These are phyloP conservation scores for Annulohypoxylon bovei DNA, from an alignment of 495 filamentous ascomycete species.

Conservation along the genomic window DNA sequence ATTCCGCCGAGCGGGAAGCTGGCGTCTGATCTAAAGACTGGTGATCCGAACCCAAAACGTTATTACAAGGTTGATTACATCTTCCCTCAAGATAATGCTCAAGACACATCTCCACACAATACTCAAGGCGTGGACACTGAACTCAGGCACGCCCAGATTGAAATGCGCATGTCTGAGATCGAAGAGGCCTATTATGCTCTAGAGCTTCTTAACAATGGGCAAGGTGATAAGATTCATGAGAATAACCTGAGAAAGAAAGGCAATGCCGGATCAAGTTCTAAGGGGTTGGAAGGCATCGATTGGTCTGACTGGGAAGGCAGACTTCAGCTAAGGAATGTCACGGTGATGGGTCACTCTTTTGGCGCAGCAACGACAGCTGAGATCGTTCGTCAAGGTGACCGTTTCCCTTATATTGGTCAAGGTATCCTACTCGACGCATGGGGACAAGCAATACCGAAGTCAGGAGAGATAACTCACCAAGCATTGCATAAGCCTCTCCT, in stretches of 20 bases:
- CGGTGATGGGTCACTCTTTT: slow-evolving; percentile 72
- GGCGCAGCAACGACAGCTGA: slow-evolving; percentile 71
- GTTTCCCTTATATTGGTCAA: slow-evolving; percentile 62
- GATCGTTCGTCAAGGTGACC: slow-evolving; percentile 59
- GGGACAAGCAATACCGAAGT: slow-evolving; percentile 57
- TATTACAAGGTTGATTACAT: slow-evolving; percentile 58
- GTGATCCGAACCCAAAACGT: slow-evolving; percentile 15
- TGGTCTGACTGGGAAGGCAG: slow-evolving; percentile 52
- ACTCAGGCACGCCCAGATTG: slow-evolving; percentile 65
- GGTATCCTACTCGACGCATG: slow-evolving; percentile 70
- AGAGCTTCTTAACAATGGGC: slow-evolving; percentile 62
- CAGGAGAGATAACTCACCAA: slow-evolving; percentile 46
- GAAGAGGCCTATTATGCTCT: slow-evolving; percentile 65
- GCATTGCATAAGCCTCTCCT: slow-evolving; percentile 61
- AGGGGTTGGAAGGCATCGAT: slow-evolving; percentile 50
- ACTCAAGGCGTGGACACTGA: slow-evolving; percentile 48
- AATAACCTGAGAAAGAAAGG: slow-evolving; percentile 61
- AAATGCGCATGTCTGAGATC: slow-evolving; percentile 71
- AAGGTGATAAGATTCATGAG: slow-evolving; percentile 50
- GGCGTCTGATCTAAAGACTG: slow-evolving; percentile 7
- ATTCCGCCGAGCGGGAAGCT: slow-evolving; percentile 33
- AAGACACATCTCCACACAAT: slow-evolving; percentile 52
- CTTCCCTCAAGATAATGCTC: slow-evolving; percentile 54
- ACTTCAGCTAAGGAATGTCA: slow-evolving; percentile 63
- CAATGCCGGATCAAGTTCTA: slow-evolving; percentile 62